A percentile compares a stretch with the other conserved stretches of the same genome.
These are phyloP conservation scores for Annulohypoxylon truncatum DNA, from an alignment of 2,329 filamentous ascomycete genomes.

Conservation along the genomic window DNA sequence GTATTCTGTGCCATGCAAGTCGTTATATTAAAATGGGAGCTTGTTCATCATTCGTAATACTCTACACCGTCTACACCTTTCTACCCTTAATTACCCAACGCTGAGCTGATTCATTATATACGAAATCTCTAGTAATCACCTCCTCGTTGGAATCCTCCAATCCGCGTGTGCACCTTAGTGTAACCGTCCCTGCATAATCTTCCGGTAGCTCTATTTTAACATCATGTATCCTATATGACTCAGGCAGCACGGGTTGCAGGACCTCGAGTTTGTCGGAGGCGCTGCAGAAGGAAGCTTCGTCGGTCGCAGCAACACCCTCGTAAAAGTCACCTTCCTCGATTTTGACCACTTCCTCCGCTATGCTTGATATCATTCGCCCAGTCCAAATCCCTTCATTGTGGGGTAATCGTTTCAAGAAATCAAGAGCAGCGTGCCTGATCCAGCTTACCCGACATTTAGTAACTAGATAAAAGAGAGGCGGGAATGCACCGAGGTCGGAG, in stretches of 20 bases:
- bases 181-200: constrained; percentile 21
- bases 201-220: constrained; percentile 32
- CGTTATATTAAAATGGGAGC: background rate
- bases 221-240: constrained; percentile 28
- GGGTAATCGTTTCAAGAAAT: constrained; percentile 1
- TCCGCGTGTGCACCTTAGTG: constrained; percentile 23
- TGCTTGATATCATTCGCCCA: constrained; percentile 45
- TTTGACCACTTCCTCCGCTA: constrained; percentile 53
- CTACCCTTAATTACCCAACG: constrained; percentile 11
- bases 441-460: constrained; percentile 59
- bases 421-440: constrained; percentile 52
- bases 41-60: background rate
- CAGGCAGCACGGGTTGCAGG: constrained; percentile 7
- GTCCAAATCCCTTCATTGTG: constrained; percentile 58
- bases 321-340: constrained; percentile 53
- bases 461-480: constrained; percentile 59
- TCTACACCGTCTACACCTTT: too few species aligned
- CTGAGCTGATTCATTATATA: constrained; percentile 20
- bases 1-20: background rate
- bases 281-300: background rate
- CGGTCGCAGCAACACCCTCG: background rate
- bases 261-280: background rate
- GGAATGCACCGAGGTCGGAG: constrained; percentile 58
- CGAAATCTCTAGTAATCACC: constrained; percentile 24
- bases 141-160: constrained; percentile 15